Evolutionary conservation across 108 stramenopile species (phyloP), one percentile per base, ranked within the genome.

Genomic region (Stephanodiscus triporus): DNA sequence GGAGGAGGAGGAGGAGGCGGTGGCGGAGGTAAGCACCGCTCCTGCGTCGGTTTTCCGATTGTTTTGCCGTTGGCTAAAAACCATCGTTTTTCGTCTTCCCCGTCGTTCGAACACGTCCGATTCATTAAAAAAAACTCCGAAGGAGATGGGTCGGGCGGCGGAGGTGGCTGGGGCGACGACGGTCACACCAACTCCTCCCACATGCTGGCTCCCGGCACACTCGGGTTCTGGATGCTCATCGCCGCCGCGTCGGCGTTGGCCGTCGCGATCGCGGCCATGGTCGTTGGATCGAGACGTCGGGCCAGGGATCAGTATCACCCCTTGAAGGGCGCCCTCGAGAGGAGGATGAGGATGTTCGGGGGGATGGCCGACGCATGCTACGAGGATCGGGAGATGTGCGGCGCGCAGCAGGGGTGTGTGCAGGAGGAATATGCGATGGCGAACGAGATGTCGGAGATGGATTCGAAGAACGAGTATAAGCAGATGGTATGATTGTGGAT

Each of bases 331-430:
- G 49, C 65, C 2, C 67, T 83, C 20, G 66, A 70, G 30, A 68
- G 68, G 20, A 48, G 82, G 34, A 83, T 83, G 78, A 66, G 34
- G 5, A n/a, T 83, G 32, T 79, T 83, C 66, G 68, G 68, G 2
- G 76, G 76, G 17, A 63, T 83, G 62, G 72, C 82, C 19, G 61
- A 75, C 40, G 42, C 45, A 23, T 78, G 77, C 34, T 75, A 78
- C 53, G 81, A 77, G 68, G 79, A 74, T 6, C 60, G 79, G 63
- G 55, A 68, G 47, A 42, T 70, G 68, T 80, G 73, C 16, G 79
- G 73, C 3, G 72, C 66, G 2, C 55, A 50, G 40, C 59, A 30
- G 59, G 61, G n/a, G n/a, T n/a, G n/a, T n/a, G n/a, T n/a, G n/a
- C n/a, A n/a, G n/a, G n/a, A n/a, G n/a, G n/a, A n/a, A n/a, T n/a